phyloP scores from a whole-genome alignment of 2,329 filamentous ascomycete species.

The Hypoxylon sp. region DNA sequence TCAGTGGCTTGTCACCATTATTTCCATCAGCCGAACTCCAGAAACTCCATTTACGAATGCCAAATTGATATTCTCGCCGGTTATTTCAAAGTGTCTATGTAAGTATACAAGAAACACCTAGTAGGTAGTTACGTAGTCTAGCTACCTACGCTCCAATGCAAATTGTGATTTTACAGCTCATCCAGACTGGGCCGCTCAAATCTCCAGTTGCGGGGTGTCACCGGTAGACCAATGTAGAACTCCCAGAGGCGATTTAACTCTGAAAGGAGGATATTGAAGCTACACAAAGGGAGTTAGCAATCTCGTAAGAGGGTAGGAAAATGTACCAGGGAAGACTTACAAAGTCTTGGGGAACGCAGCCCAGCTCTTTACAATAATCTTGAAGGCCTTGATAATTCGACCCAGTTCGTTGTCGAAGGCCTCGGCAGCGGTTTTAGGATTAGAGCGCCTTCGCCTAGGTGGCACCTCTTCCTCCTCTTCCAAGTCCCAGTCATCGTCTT shows the following conservation, averaged over 20 bases:
- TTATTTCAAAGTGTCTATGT: slow-evolving; percentile 1
- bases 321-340: too few species aligned
- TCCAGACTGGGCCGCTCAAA: slow-evolving; percentile 56
- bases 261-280: slow-evolving; percentile 54
- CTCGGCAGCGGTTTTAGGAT: slow-evolving; percentile 58
- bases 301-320: too few species aligned
- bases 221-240: slow-evolving; percentile 62
- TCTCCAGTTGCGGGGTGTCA: slow-evolving; percentile 58
- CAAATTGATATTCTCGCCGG: slow-evolving; percentile 15
- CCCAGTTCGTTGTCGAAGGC: slow-evolving; percentile 70
- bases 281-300: too few species aligned
- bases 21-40: slow-evolving; percentile 14
- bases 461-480: slow-evolving; percentile 51
- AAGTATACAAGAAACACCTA: slow-evolving; percentile 23
- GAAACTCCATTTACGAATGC: slow-evolving; percentile 31
- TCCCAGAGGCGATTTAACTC: slow-evolving; percentile 59
- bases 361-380: slow-evolving; percentile 77
- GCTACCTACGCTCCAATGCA: slow-evolving; percentile 4
- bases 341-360: slow-evolving; percentile 69
- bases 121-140: slow-evolving; percentile 1
- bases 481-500: slow-evolving; percentile 51
- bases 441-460: slow-evolving; percentile 43
- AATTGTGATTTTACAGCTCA: slow-evolving; percentile 53
- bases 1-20: slow-evolving; percentile 1
- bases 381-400: slow-evolving; percentile 68